Evolutionary conservation across 805 yeast genomes (phyloP).

Genomic region (Wickerhamomyces alni): DNA sequence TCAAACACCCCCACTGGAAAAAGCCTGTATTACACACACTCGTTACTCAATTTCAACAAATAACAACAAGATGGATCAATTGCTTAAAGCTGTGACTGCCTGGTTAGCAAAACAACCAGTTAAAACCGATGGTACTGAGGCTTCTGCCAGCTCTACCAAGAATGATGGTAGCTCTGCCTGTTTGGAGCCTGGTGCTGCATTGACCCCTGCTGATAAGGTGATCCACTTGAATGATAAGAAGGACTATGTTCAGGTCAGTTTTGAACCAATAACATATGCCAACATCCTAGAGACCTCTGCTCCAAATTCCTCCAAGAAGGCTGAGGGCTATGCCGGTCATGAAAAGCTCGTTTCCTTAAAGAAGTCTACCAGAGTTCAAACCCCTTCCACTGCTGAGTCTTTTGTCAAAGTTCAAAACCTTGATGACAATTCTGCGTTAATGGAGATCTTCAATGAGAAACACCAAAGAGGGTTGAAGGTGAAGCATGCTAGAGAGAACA

Average conservation of each 20-base stretch:
- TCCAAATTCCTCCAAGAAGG: too few relatives aligned
- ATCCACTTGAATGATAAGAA: neutral
- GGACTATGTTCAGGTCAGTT: neutral
- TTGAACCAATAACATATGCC: neutral
- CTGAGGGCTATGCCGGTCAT: too few relatives aligned
- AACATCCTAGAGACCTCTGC: too few relatives aligned
- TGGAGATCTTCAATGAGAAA: neutral
- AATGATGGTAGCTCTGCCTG: neutral
- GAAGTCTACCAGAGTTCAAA: neutral
- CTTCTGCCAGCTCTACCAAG: too few relatives aligned
- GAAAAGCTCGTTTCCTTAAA: too few relatives aligned
- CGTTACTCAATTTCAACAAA: too few relatives aligned
- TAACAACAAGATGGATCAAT: too few relatives aligned
- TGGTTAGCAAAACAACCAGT: too few relatives aligned
- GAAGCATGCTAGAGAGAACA: neutral
- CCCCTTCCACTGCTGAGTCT: neutral
- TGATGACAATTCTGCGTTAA: neutral
- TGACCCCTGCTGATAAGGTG: neutral
- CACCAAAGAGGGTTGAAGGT: conserved; percentile 1
- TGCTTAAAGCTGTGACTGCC: too few relatives aligned
- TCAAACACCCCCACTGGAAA: too few relatives aligned
- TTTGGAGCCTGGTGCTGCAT: neutral
- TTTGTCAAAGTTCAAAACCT: neutral
- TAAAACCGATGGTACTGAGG: too few relatives aligned
- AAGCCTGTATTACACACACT: too few relatives aligned